Percentiles rank a stretch among this genome's conserved stretches.
phyloP scores from a whole-genome alignment of 1,284 basidiomycete genomes.

The Agroathelia rolfsii region DNA sequence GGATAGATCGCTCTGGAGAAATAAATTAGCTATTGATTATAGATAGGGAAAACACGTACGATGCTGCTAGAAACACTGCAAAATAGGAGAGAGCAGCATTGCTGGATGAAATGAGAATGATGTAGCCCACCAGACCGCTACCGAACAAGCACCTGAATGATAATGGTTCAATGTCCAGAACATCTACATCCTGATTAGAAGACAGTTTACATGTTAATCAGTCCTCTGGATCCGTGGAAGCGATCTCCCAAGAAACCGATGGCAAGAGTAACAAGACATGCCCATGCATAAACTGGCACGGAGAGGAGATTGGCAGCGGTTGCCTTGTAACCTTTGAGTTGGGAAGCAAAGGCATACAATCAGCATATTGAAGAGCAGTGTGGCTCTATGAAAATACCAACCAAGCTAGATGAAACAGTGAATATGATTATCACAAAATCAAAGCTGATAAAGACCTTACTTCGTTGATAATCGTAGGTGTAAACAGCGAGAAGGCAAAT shows the following conservation, averaged over 20 bases:
- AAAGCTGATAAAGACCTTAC: constrained; percentile 16
- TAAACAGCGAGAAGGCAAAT: constrained; percentile 46
- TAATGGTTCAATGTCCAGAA: constrained; percentile 8
- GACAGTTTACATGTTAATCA: constrained; percentile 35
- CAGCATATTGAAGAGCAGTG: no score
- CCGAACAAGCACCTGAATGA: constrained; percentile 23
- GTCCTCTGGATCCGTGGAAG: constrained; percentile 31
- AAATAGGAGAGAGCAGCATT: constrained; percentile 34
- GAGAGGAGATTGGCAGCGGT: constrained; percentile 43
- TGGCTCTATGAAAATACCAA: no score
- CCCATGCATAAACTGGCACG: constrained; percentile 41
- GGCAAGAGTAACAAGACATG: constrained; percentile 36
- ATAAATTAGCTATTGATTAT: constrained; percentile 2
- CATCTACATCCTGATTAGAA: constrained; percentile 10
- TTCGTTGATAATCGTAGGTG: constrained; percentile 42
- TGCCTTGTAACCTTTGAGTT: constrained; percentile 29
- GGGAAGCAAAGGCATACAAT: constrained; percentile 1
- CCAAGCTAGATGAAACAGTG: no score
- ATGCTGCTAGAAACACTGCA: constrained; percentile 36
- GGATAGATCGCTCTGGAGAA: constrained; percentile 34
- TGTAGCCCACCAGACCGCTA: constrained; percentile 37
- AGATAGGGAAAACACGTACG: constrained; percentile 22
- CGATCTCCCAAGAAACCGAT: constrained; percentile 41
- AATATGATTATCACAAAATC: constrained; percentile 3
- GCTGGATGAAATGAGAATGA: constrained; percentile 37